Percentiles rank a stretch among this genome's conserved stretches.
phyloP scores from a whole-genome alignment of 2,329 filamentous ascomycete species.

The Periconia sp. region DNA sequence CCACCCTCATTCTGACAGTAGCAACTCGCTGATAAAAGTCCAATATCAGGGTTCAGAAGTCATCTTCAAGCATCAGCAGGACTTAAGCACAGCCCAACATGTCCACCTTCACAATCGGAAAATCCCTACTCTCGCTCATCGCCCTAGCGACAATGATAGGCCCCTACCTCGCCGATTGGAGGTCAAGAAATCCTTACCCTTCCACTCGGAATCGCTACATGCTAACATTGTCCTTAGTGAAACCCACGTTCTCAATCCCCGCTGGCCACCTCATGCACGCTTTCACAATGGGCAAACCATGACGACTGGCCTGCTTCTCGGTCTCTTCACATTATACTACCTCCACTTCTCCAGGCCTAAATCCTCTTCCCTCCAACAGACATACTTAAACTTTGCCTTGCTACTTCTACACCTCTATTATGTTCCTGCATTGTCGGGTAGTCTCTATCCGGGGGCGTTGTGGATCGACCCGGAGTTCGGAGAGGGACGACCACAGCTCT shows the following conservation, averaged over 20 bases:
- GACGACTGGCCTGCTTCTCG: constrained; percentile 52
- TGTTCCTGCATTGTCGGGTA: constrained; percentile 50
- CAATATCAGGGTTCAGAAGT: too few species aligned
- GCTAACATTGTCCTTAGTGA: too few species aligned
- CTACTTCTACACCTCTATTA: constrained; percentile 54
- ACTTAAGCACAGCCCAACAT: too few species aligned
- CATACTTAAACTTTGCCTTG: constrained; percentile 15
- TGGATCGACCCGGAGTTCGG: constrained; percentile 55
- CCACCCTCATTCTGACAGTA: too few species aligned
- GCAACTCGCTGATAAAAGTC: too few species aligned
- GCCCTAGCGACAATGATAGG: too few species aligned
- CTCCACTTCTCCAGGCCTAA: neutral
- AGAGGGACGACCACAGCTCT: constrained; percentile 46
- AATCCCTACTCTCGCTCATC: too few species aligned
- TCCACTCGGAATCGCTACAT: too few species aligned
- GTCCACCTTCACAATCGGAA: too few species aligned
- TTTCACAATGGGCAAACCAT: constrained; percentile 63
- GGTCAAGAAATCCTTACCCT: too few species aligned
- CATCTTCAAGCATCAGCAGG: too few species aligned
- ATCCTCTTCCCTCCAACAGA: neutral
- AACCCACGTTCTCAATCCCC: constrained; percentile 56
- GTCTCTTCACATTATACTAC: constrained; percentile 45
- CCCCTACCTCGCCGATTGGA: too few species aligned
- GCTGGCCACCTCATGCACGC: constrained; percentile 58
- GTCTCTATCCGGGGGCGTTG: constrained; percentile 54